These are phyloP conservation scores for Protomyces inouyei DNA, from an alignment of 1,139 yeast genomes.

Conservation along the genomic window DNA sequence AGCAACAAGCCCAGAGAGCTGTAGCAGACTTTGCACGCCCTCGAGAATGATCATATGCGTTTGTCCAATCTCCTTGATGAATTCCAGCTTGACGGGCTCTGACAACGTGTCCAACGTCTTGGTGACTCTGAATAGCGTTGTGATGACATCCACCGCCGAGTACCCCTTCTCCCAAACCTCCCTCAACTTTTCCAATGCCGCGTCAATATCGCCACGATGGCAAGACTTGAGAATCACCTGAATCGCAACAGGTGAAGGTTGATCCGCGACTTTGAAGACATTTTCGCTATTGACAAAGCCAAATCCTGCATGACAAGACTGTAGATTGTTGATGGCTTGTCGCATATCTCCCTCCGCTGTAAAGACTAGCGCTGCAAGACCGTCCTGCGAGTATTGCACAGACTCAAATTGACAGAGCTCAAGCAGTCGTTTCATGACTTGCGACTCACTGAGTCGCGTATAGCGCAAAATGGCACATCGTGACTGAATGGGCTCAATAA, in stretches of 20 bases:
- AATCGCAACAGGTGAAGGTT: constrained; percentile 89
- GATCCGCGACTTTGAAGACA: constrained; percentile 91
- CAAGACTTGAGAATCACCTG: constrained; percentile 66
- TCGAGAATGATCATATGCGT: constrained; percentile 70
- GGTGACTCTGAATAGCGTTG: constrained; percentile 83
- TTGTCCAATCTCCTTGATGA: constrained; percentile 48
- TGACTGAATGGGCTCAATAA: constrained; percentile 93
- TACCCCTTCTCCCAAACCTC: constrained; percentile 85
- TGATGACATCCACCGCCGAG: constrained; percentile 85
- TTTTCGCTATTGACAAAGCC: constrained; percentile 83
- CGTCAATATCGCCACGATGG: constrained; percentile 52
- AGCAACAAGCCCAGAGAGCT: constrained; percentile 76
- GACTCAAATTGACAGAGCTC: constrained; percentile 67
- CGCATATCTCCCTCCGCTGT: constrained; percentile 99
- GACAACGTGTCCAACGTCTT: constrained; percentile 59
- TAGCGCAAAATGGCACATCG: constrained; percentile 93
- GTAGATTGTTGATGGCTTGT: constrained; percentile 91
- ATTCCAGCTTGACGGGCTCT: constrained; percentile 65
- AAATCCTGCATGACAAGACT: constrained; percentile 91
- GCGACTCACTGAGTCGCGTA: constrained; percentile 73
- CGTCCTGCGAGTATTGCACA: constrained; percentile 80
- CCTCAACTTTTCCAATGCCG: constrained; percentile 61
- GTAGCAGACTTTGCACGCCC: constrained; percentile 85
- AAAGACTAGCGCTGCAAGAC: constrained; percentile 87
- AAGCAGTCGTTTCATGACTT: constrained; percentile 69